Base-by-base conservation (phyloP, 2,329 filamentous ascomycete genomes). In the Botrytis paeoniae region DNA sequence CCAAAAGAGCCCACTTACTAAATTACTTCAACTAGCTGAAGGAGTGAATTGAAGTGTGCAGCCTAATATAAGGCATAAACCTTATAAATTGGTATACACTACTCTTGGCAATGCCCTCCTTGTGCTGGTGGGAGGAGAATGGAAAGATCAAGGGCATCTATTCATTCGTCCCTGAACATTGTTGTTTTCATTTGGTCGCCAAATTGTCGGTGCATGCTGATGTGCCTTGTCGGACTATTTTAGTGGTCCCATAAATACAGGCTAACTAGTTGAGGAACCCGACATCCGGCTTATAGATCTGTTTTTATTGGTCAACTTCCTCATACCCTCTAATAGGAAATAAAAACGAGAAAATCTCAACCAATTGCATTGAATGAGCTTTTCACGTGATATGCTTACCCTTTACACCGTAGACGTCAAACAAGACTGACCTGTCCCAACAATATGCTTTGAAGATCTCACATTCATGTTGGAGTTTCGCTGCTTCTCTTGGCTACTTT, bases 251-350 rank as follows among this genome's bases (percentile, higher is more conserved):
- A 61, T 6, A 25, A 37, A 37, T 14, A 25, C 22, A 39, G 32
- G 35, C 32, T 37, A 25, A 5, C 10, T 35, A 61, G 22, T 39
- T 61, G 14, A 61, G 39, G 20, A 25, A 8, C 12, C 22, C 18
- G 18, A 37, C 59, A 60, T 12, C 20, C 2, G 59, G 35, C 2
- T 1, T 16, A 14, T n/a, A 6, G 0, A 12, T 14, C 5, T 10
- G 5, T 37, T 43, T 32, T 61, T 16, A 72, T 72, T 72, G 62
- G 70, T 60, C 25, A 72, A 61, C 62, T 72, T 72, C 63, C 41
- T 72, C 59, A 7, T 60, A 48, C 62, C n/a, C 70, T 48, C 16
- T 8, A 61, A 68, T 39, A 35, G 51, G 70, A 41, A 72, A 39
- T 51, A n/a, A n/a, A 61, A 20, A 12, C 70, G 70, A 72, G 22